phyloP scores from a whole-genome alignment of 306 rosid genomes.

The Sesbania bispinosa region DNA sequence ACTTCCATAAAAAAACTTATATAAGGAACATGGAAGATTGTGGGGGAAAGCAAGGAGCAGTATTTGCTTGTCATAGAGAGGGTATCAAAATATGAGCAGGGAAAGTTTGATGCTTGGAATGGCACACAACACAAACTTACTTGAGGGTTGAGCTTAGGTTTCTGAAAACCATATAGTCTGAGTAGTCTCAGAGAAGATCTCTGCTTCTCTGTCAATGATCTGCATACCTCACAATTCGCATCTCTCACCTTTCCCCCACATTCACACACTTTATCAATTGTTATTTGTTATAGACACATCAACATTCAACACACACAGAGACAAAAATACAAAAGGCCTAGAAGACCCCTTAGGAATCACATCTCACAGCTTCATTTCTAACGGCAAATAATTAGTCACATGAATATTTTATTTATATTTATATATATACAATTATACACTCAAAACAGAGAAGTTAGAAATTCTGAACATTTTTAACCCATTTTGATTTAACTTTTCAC shows the following conservation, averaged over 20 bases:
- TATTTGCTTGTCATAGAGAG: not conserved
- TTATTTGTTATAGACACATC: conserved; percentile 14
- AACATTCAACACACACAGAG: not conserved
- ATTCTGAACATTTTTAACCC: not conserved
- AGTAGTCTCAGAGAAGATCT: conserved; percentile 36
- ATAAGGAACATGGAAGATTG: no score
- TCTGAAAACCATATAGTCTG: conserved; percentile 14
- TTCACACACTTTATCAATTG: not conserved
- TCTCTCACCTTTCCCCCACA: conserved; percentile 30
- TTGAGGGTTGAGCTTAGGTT: not conserved
- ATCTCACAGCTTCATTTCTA: not conserved
- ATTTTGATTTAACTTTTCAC: conserved; percentile 17
- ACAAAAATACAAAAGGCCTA: not conserved
- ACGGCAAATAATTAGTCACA: no score
- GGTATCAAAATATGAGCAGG: not conserved
- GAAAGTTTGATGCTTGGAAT: conserved; percentile 1
- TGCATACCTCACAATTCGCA: conserved; percentile 42
- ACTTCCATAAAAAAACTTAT: not conserved
- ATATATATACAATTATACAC: no score
- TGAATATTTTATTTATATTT: no score
- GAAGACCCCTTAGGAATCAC: not conserved
- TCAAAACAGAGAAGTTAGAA: not conserved
- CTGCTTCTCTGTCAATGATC: conserved; percentile 34
- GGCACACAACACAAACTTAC: conserved; percentile 12
- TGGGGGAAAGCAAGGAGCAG: not conserved